A percentile compares a stretch with the other conserved stretches of the same genome.
phyloP scores from a whole-genome alignment of 2,329 filamentous ascomycete species.

The Pseudogymnoascus sp. region DNA sequence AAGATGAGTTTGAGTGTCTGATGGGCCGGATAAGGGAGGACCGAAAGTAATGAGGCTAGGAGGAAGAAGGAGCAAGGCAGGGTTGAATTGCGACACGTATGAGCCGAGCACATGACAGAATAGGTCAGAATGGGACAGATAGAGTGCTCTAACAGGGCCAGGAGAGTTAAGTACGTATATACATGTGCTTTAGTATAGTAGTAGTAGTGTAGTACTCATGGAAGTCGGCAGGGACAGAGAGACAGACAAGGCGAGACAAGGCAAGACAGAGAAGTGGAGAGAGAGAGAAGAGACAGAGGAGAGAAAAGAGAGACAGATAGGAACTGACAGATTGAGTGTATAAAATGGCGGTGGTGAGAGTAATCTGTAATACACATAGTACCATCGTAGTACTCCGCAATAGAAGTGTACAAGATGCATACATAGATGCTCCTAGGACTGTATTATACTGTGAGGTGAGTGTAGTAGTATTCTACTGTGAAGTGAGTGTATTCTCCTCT shows the following conservation, averaged over 20 bases:
- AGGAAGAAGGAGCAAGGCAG: neutral
- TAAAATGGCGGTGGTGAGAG: neutral
- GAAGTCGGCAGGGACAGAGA: neutral
- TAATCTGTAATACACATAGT: neutral
- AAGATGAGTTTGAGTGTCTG: neutral
- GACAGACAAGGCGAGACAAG: neutral
- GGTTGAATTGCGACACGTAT: neutral
- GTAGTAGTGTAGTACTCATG: neutral
- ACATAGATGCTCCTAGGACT: too few species aligned
- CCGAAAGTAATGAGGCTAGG: neutral
- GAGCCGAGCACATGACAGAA: neutral
- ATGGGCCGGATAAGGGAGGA: neutral
- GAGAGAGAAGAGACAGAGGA: neutral
- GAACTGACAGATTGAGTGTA: neutral
- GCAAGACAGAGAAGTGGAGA: neutral
- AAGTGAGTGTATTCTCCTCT: too few species aligned
- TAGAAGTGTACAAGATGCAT: too few species aligned
- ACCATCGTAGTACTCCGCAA: too few species aligned
- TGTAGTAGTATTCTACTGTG: too few species aligned
- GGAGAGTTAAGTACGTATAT: too few species aligned
- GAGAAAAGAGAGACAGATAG: neutral
- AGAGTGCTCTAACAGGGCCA: neutral
- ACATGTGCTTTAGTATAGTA: neutral
- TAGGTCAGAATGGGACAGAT: too few species aligned
- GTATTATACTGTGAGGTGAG: too few species aligned